phyloP scores from a whole-genome alignment of 2,329 filamentous ascomycete genomes.

The Sclerotinia spermophila region DNA sequence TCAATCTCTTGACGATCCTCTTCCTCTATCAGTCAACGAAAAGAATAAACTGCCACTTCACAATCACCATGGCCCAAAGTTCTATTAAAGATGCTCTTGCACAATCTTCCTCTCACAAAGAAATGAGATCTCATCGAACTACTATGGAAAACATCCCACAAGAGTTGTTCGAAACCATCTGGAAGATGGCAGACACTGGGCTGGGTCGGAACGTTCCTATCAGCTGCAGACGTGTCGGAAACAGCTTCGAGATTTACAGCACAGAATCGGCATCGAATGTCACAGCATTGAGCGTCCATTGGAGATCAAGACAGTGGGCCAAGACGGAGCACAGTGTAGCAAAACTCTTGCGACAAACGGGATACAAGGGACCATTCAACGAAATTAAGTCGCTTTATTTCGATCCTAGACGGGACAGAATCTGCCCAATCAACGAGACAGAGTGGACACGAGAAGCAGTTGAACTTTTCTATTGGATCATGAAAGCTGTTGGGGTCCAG shows the following conservation, averaged over 20 bases:
- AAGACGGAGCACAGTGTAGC: not conserved
- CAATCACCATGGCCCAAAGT: not conserved
- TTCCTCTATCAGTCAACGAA: not conserved
- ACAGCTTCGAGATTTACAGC: not conserved
- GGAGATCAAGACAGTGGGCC: not conserved
- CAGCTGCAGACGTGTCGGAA: not conserved
- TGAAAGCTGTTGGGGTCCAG: not conserved
- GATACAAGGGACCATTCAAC: not conserved
- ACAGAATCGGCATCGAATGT: not conserved
- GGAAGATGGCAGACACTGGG: no score
- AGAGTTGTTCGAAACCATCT: not conserved
- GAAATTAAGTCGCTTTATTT: not conserved
- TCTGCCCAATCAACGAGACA: not conserved
- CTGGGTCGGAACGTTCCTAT: not conserved
- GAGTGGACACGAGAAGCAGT: not conserved
- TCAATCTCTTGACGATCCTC: not conserved
- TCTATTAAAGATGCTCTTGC: not conserved
- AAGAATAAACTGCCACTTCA: not conserved
- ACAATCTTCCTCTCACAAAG: fast-evolving
- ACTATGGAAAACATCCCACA: not conserved
- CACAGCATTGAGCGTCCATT: not conserved
- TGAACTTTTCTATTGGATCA: no score
- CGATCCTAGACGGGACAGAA: not conserved
- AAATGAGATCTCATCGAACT: not conserved
- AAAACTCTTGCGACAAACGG: not conserved